Base-by-base conservation (phyloP, 2,329 filamentous ascomycete genomes). In the Emmonsia crescens region DNA sequence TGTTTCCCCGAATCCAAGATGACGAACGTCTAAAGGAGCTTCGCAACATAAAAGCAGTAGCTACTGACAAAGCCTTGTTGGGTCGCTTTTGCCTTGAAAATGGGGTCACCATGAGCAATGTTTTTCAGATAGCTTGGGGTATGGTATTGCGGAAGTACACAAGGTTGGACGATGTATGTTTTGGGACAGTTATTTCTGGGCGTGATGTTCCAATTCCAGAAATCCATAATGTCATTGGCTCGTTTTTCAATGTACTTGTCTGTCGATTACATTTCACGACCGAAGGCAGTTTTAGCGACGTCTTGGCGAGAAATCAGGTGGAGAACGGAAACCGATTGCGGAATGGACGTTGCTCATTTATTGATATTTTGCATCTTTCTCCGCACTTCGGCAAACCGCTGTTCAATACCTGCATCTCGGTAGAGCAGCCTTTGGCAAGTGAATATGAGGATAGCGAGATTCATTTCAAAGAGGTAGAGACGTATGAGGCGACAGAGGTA, bases 101-200 rank as follows among this genome's bases (percentile, higher is more conserved):
- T 3, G 51, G 49, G 2, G 10, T 65, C 51, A 67, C 63, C 1
- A 57, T 65, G 9, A 59, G 74, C 29, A 74, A 72, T 1, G 67
- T 74, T 57, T 70, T 76, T 38, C 70, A 73, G 4, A 72, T 72
- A 10, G 75, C 75, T 14, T 76, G 74, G 74, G 73, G 68, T 5
- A 48, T 77, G 27, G 64, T 76, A 2, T 61, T 76, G 1, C 68
- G 69, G 6, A 66, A 67, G 3, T 74, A 74, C 54, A 72, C 72
- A 6, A 69, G 67, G 1, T 71, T 67, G 8, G 68, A 75, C 42
- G 73, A 76, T 58, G 71, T 75, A 6, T 62, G 74, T 5, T 78
- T 76, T 68, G 76, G 74, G 12, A 72, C 72, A 52, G 74, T 72
- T 1, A 69, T 75, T 16, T 73, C 73, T 51, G 76, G 76, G 1